Evolutionary conservation across 768 basidiomycete species (phyloP).

Genomic region (Polyporus arcularius): DNA sequence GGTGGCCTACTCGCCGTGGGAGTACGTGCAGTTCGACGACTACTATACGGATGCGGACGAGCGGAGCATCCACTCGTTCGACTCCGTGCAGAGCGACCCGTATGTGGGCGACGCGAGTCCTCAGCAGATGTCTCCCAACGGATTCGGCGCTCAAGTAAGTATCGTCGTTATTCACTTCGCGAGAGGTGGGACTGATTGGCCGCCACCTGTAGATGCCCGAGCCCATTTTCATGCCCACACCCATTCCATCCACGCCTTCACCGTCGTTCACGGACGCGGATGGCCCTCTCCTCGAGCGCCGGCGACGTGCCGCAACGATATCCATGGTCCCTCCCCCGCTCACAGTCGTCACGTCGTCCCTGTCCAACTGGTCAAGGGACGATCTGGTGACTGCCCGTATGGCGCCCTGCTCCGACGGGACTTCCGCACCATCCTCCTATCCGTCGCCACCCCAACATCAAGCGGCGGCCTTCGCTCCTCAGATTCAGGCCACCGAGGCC

Average conservation of each 20-base stretch:
- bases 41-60: conserved; percentile 12
- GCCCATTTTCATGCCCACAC: neutral
- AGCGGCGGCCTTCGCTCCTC: neutral
- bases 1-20: conserved; percentile 5
- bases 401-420: neutral
- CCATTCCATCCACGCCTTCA: conserved; percentile 1
- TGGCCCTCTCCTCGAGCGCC: conserved; percentile 24
- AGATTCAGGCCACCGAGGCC: neutral
- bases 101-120: conserved; percentile 1
- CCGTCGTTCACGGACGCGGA: neutral
- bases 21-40: conserved; percentile 13
- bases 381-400: conserved; percentile 14
- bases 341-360: conserved; percentile 38
- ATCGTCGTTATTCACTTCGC: neutral
- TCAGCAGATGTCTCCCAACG: conserved; percentile 5
- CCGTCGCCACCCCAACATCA: neutral
- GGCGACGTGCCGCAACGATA: conserved; percentile 26
- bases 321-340: conserved; percentile 32
- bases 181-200: neutral
- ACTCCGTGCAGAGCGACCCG: conserved; percentile 5
- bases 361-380: conserved; percentile 23
- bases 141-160: conserved; percentile 8
- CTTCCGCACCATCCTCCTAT: neutral
- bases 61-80: conserved; percentile 15
- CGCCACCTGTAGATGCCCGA: conserved; percentile 7